These are phyloP conservation scores for Pythium guiyangense DNA, from an alignment of 352 stramenopile genomes.

Conservation along the genomic window DNA sequence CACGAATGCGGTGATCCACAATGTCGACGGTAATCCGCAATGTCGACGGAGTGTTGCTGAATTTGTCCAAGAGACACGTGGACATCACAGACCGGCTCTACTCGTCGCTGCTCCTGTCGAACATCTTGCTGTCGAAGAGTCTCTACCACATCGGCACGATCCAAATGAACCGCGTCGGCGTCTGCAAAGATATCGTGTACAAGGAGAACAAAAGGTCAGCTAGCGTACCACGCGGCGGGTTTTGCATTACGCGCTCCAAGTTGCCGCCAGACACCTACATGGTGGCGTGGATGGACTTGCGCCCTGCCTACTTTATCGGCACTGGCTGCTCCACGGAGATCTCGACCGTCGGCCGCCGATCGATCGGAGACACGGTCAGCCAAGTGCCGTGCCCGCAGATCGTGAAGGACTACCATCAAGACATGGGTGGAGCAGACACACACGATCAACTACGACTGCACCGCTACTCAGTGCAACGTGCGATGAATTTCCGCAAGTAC, in stretches of 20 bases:
- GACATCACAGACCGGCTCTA: background rate
- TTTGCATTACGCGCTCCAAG: too few species aligned
- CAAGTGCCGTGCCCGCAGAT: background rate
- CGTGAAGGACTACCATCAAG: background rate
- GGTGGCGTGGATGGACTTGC: background rate
- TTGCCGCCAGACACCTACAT: background rate
- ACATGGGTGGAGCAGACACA: background rate
- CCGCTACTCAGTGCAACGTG: constrained; percentile 19
- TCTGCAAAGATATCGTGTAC: background rate
- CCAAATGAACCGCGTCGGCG: background rate
- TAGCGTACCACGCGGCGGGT: background rate
- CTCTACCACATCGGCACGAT: background rate
- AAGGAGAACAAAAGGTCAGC: background rate
- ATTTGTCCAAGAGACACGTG: background rate
- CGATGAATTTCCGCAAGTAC: constrained; percentile 12
- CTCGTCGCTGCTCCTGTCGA: background rate
- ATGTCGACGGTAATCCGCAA: background rate
- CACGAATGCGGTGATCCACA: background rate
- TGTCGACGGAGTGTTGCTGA: background rate
- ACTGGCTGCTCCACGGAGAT: background rate
- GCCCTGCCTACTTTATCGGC: background rate
- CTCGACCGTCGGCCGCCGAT: background rate
- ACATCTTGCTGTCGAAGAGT: background rate
- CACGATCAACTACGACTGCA: too few species aligned
- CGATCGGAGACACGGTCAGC: background rate